These are phyloP conservation scores for Kurtzmaniella quercitrusa DNA, from an alignment of 1,139 yeast genomes.

Conservation along the genomic window DNA sequence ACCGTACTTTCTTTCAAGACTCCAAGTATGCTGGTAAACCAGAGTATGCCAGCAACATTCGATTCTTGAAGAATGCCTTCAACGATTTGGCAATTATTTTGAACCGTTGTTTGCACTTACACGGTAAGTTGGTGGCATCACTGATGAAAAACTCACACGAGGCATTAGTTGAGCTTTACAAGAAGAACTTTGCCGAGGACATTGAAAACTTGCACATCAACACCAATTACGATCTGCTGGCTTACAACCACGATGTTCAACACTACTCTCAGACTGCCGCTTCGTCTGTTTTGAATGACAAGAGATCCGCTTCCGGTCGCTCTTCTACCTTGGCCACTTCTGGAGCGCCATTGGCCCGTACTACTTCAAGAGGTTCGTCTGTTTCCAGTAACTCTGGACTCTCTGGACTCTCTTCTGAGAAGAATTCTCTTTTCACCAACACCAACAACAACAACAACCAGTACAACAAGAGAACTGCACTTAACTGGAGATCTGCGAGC, in stretches of 20 bases:
- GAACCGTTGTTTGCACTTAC: constrained; percentile 63
- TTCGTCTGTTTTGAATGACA: constrained; percentile 12
- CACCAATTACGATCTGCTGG: constrained; percentile 27
- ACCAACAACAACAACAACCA: constrained; percentile 17
- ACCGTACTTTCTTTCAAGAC: constrained; percentile 61
- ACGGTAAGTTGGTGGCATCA: constrained; percentile 61
- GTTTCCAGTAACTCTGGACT: constrained; percentile 26
- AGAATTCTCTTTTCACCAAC: constrained; percentile 10
- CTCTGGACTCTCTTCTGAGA: constrained; percentile 22
- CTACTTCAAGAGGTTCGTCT: constrained; percentile 28
- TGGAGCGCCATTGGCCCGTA: constrained; percentile 26
- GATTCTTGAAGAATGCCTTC: constrained; percentile 57
- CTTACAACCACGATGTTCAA: constrained; percentile 21
- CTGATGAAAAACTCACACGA: constrained; percentile 61
- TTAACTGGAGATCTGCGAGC: constrained; percentile 39
- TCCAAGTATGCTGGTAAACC: constrained; percentile 33
- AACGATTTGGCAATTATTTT: constrained; percentile 65
- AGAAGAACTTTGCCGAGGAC: constrained; percentile 66
- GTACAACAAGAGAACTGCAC: constrained; percentile 38
- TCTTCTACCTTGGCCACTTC: constrained; percentile 9
- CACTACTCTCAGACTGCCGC: constrained; percentile 14
- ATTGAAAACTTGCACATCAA: constrained; percentile 39
- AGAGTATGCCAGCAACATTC: constrained; percentile 42
- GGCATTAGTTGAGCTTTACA: constrained; percentile 59
- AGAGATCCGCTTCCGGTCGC: constrained; percentile 14